These are phyloP conservation scores for Yamadazyma philogaea DNA, from an alignment of 805 yeast species.

Conservation along the genomic window DNA sequence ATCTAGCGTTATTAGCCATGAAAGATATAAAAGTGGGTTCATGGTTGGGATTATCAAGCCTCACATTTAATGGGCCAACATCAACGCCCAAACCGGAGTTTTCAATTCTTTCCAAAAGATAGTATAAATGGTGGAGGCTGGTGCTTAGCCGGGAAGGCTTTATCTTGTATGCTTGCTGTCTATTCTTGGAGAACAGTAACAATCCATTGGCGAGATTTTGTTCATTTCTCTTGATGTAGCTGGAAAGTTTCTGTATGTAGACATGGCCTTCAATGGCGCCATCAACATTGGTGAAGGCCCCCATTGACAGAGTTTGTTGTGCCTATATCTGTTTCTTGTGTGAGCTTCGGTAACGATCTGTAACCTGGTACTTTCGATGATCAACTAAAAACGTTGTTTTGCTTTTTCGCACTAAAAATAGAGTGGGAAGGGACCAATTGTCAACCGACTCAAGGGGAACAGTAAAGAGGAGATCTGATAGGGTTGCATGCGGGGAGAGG, in stretches of 20 bases:
- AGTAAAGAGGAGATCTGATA: not conserved
- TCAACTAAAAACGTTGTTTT: no score
- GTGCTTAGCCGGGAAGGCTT: conserved; percentile 57
- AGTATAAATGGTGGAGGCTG: conserved; percentile 63
- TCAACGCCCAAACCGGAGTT: conserved; percentile 43
- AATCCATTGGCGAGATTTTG: conserved; percentile 58
- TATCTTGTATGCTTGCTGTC: conserved; percentile 19
- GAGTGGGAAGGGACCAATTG: not conserved
- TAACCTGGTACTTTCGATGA: not conserved
- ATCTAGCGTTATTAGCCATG: conserved; percentile 53
- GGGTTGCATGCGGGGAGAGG: no score
- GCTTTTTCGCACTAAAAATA: conserved; percentile 2
- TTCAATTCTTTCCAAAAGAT: conserved; percentile 56
- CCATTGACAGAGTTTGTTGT: conserved; percentile 15
- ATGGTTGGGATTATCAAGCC: conserved; percentile 56
- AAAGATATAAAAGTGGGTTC: conserved; percentile 57
- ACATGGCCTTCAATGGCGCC: conserved; percentile 53
- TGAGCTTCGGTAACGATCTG: not conserved
- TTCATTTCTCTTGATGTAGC: conserved; percentile 54
- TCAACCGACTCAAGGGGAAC: not conserved
- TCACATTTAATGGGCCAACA: conserved; percentile 61
- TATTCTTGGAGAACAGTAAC: conserved; percentile 47
- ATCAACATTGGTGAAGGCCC: conserved; percentile 32
- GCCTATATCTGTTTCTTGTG: not conserved
- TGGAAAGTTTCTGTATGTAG: conserved; percentile 51